Base-by-base conservation (phyloP, 768 basidiomycete genomes). In the Rhodotorula sphaerocarpa region DNA sequence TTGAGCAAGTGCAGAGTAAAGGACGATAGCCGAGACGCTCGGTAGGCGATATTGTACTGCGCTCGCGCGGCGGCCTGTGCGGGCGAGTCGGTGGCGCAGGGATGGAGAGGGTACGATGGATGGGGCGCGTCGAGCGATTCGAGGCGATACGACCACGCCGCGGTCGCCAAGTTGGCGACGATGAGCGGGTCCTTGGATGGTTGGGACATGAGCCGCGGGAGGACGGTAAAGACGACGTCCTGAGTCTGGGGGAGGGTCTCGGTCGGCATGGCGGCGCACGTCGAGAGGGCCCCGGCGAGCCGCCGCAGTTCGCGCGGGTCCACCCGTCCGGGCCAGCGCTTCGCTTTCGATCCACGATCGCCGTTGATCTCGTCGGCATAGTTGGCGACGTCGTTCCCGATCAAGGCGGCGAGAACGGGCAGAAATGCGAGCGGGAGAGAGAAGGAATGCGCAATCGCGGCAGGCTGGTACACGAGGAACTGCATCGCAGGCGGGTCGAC, bases 301-400 rank as follows among this genome's bases (percentile, higher is more conserved):
- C 62, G 44, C 5, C 1, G 15, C 6, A 63, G 25, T 30, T 57
- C 57, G 20, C 33, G 28, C 23, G 55, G 45, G 28, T 64, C 62
- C 12, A 63, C 48, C 23, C 48, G 39, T 4, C 66, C 66, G 2
- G 55, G 48, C 42, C 46, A 63, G 18, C 20, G 45, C 21, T 43
- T 18, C 15, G 44, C 27, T 21, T 6, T 21, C 0, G 36, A 39
- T 16, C 18, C 5, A 2, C 43, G 55, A 4, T 51, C 58, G 2
- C 47, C 10, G 34, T 42, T 30, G 7, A 60, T 27, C 42, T 63
- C 44, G 33, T 20, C 10, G 11, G 58, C 21, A 43, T 43, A 68
- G 52, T 63, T 59, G 27, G 43, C 46, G 15, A 61, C 34, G 43
- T 68, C 66, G 62, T 68, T 68, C 2, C 66, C 66, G 46, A 68